A percentile compares a stretch with the other conserved stretches of the same genome.
Conservation (phyloP, 306 rosid genomes). For the Begonia fuchsioides region DNA sequence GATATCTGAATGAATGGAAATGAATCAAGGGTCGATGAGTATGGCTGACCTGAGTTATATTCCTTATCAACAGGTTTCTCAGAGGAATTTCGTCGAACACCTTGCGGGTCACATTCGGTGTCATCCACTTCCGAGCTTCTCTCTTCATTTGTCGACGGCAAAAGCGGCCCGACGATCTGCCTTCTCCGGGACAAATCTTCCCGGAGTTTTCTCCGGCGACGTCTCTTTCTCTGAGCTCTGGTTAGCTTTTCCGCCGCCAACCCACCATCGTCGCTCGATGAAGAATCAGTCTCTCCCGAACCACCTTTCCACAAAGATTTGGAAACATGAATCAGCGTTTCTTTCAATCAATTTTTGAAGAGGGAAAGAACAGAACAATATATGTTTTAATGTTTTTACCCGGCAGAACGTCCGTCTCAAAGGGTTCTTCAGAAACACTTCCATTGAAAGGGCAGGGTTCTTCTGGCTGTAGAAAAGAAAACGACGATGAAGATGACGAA, state of each 20-base stretch:
- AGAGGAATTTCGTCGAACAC: slow-evolving; percentile 18
- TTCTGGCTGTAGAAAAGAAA: slow-evolving; percentile 4
- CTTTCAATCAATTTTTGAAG: background rate
- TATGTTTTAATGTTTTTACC: slow-evolving; percentile 26
- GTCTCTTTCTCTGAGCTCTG: slow-evolving; percentile 58
- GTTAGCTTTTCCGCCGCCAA: slow-evolving; percentile 21
- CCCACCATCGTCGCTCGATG: slow-evolving; percentile 16
- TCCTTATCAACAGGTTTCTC: slow-evolving; percentile 7
- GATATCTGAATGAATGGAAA: background rate
- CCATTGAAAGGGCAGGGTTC: slow-evolving; percentile 12
- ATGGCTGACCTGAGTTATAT: background rate
- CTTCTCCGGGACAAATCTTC: slow-evolving; percentile 38
- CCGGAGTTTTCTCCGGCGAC: slow-evolving; percentile 47
- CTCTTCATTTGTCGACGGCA: slow-evolving; percentile 2
- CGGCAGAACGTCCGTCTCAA: slow-evolving; percentile 15
- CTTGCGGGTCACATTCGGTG: background rate
- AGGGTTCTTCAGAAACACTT: slow-evolving; percentile 3
- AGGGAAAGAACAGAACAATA: background rate
- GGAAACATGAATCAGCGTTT: background rate
- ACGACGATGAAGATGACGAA: background rate
- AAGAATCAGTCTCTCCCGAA: slow-evolving; percentile 15
- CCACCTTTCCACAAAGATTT: slow-evolving; percentile 2
- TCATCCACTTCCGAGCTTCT: background rate
- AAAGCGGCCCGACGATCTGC: slow-evolving; percentile 42
- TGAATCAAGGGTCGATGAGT: background rate